A percentile compares a stretch with the other conserved stretches of the same genome.
phyloP scores from a whole-genome alignment of 441 rosid species.

The Metrosideros polymorpha region DNA sequence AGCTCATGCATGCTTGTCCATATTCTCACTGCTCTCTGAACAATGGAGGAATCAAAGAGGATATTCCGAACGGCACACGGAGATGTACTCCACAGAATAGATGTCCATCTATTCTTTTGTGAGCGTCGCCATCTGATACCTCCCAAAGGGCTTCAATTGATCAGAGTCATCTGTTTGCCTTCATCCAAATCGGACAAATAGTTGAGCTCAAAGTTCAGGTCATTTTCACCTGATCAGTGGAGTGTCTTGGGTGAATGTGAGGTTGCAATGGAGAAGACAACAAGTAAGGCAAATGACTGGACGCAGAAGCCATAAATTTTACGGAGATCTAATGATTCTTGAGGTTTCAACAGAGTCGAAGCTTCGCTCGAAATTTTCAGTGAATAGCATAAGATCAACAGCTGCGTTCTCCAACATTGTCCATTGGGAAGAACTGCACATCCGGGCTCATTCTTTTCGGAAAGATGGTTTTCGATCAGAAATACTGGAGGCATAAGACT shows the following conservation, averaged over 20 bases:
- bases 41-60: neutral
- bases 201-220: neutral
- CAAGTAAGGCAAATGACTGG: neutral
- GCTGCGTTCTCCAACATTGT: neutral
- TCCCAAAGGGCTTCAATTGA: neutral
- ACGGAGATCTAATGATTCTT: neutral
- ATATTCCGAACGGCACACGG: neutral
- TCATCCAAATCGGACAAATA: neutral
- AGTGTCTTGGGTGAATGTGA: neutral
- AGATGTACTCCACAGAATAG: neutral
- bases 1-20: neutral
- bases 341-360: neutral
- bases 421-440: neutral
- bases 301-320: neutral
- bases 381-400: neutral
- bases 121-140: neutral
- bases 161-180: neutral
- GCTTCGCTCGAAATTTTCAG: neutral
- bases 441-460: neutral
- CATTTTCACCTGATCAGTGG: neutral
- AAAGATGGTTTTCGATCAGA: neutral
- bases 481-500: neutral
- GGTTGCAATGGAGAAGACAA: neutral
- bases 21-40: neutral
- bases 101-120: neutral